Base-by-base conservation (phyloP, 192 early-diverging fungal genomes). In the Dissophora globulifera region DNA sequence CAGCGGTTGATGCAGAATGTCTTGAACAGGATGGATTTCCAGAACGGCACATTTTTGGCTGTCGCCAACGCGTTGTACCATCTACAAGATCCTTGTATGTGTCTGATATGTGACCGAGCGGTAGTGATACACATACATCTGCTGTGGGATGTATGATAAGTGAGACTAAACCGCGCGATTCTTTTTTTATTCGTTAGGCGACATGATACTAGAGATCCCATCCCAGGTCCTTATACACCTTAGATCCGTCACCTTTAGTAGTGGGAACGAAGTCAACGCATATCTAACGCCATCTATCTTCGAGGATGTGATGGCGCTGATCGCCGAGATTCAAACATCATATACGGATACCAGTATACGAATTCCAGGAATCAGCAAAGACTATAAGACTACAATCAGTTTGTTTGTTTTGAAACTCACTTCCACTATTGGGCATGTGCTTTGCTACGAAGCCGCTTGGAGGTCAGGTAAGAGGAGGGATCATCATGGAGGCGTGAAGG, bases 391-490 rank as follows among this genome's bases (percentile, higher is more conserved):
- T 15, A 54, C 55, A 12, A 31, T 62, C 40, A 32, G 26, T 4
- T 26, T 23, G 1, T 76, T 76, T 32, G 52, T 54, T 1, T 17
- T 27, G 20, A 56, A 76, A 17, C 27, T 76, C 16, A 67, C 63
- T 31, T 30, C 35, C 4, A 55, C 43, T 20, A 42, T 76, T 3
- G 22, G 52, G 9, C 72, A 76, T 56, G 57, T 62, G 0, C 46
- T 76, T 1, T 76, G 72, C 32, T 76, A 76, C 26, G 54, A 76
- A 19, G 62, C 72, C 3, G 72, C 72, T 10, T 76, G 72, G 72
- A 58, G 54, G 20, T 32, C 58, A 62, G 72, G 72, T 76, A 59
- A 23, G 46, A 16, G n/a, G n/a, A n/a, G n/a, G n/a, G n/a, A n/a
- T n/a, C n/a, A n/a, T n/a, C n/a, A n/a, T n/a, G n/a, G n/a, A n/a